Evolutionary conservation across 257 asterid genomes (phyloP).

Genomic region (Asclepias syriaca): DNA sequence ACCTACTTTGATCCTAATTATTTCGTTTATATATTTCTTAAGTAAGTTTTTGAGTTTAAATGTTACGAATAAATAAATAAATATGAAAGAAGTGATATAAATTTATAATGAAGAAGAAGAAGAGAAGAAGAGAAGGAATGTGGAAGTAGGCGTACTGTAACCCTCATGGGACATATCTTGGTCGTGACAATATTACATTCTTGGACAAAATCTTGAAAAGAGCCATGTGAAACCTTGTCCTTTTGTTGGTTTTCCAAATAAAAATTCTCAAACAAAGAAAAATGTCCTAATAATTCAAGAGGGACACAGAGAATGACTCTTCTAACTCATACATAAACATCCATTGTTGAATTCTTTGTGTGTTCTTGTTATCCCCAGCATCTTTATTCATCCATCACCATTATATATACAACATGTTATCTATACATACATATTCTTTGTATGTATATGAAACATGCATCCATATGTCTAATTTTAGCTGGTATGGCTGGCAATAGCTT

Average conservation of each 20-base stretch:
- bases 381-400: background rate
- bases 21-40: too few species aligned
- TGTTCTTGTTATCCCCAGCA: conserved; percentile 10
- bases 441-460: too few species aligned
- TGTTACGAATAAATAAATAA: too few species aligned
- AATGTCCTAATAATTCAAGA: background rate
- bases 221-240: conserved; percentile 2
- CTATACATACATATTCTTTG: too few species aligned
- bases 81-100: too few species aligned
- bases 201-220: conserved; percentile 16
- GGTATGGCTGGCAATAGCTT: too few species aligned
- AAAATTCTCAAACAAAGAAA: background rate
- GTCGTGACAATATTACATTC: conserved; percentile 5
- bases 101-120: too few species aligned
- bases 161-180: conserved; percentile 25
- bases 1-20: too few species aligned
- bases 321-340: background rate
- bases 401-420: background rate
- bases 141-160: background rate
- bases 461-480: too few species aligned
- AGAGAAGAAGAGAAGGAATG: background rate
- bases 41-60: too few species aligned
- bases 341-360: too few species aligned
- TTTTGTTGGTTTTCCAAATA: background rate
- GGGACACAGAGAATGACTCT: conserved; percentile 27